phyloP scores from a whole-genome alignment of 352 stramenopile species.

The Pythium utonaiense region DNA sequence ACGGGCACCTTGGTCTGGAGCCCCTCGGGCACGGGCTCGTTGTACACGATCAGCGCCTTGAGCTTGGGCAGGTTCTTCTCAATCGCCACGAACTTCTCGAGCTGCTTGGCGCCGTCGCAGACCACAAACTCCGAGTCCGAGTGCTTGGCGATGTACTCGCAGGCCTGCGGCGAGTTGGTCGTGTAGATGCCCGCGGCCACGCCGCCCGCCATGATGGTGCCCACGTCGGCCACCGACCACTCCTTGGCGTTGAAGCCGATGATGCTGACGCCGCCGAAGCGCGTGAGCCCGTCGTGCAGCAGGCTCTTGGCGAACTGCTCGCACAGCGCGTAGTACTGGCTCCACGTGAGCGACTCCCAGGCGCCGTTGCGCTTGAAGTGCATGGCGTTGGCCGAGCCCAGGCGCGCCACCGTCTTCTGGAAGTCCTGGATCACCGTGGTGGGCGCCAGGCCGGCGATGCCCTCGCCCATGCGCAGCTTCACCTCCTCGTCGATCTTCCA shows the following conservation, averaged over 20 bases:
- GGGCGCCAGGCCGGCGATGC: conserved; percentile 36
- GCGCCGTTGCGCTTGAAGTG: conserved; percentile 71
- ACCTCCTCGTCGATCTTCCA: conserved; percentile 88
- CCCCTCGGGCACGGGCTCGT: conserved; percentile 65
- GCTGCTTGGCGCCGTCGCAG: conserved; percentile 89
- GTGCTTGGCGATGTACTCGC: conserved; percentile 93
- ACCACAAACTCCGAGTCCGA: conserved; percentile 91
- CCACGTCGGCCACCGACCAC: conserved; percentile 92
- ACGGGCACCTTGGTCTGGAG: conserved; percentile 65
- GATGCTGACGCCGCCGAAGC: conserved; percentile 82
- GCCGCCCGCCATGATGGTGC: conserved; percentile 90
- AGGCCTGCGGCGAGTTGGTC: conserved; percentile 90
- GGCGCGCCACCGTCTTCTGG: conserved; percentile 49
- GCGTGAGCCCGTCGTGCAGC: conserved; percentile 62
- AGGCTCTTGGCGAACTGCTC: conserved; percentile 78
- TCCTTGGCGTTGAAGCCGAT: conserved; percentile 91
- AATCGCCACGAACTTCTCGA: conserved; percentile 92
- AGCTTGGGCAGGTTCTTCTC: conserved; percentile 84
- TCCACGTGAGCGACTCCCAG: conserved; percentile 65
- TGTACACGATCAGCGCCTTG: conserved; percentile 95
- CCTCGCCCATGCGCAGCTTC: conserved; percentile 59
- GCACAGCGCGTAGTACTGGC: conserved; percentile 79
- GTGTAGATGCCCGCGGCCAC: conserved; percentile 96
- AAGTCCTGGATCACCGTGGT: conserved; percentile 60
- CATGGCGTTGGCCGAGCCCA: conserved; percentile 51